Evolutionary conservation across 805 yeast genomes (phyloP).

Genomic region (Kluyveromyces nonfermentans): DNA sequence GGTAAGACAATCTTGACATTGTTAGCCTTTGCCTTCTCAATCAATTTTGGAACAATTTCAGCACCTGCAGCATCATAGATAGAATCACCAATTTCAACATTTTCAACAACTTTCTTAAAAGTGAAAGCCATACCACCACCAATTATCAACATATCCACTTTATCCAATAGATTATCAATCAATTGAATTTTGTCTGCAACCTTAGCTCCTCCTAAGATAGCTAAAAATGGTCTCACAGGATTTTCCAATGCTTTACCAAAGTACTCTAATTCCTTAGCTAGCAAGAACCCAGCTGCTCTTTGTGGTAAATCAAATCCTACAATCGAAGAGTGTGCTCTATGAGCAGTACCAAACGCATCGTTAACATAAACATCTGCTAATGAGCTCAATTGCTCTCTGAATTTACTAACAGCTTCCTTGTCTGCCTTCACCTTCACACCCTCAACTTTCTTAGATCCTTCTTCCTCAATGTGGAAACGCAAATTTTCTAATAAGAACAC

Average conservation of each 20-base stretch:
- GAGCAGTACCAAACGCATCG: constrained; percentile 99
- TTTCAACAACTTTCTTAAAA: constrained; percentile 86
- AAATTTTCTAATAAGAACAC: constrained; percentile 91
- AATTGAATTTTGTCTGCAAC: constrained; percentile 98
- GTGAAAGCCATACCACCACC: constrained; percentile 99
- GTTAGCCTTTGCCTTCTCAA: constrained; percentile 95
- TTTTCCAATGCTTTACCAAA: constrained; percentile 97
- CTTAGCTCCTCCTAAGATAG: constrained; percentile 99
- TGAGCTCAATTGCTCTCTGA: constrained; percentile 83
- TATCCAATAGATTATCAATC: constrained; percentile 92
- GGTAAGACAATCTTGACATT: constrained; percentile 91
- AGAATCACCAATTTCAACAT: constrained; percentile 84
- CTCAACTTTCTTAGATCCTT: constrained; percentile 85
- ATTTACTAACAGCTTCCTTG: constrained; percentile 68
- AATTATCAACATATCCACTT: constrained; percentile 87
- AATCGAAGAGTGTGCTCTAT: constrained; percentile 99
- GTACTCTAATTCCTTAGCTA: constrained; percentile 94
- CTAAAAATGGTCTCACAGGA: constrained; percentile 97
- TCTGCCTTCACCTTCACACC: constrained; percentile 94
- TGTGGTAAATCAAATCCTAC: constrained; percentile 94
- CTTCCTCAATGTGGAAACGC: constrained; percentile 97
- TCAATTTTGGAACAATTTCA: constrained; percentile 82
- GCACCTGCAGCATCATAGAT: constrained; percentile 92
- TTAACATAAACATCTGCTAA: constrained; percentile 95
- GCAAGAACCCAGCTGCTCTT: constrained; percentile 97